Conservation (phyloP, 306 rosid genomes). For the Lablab purpureus region DNA sequence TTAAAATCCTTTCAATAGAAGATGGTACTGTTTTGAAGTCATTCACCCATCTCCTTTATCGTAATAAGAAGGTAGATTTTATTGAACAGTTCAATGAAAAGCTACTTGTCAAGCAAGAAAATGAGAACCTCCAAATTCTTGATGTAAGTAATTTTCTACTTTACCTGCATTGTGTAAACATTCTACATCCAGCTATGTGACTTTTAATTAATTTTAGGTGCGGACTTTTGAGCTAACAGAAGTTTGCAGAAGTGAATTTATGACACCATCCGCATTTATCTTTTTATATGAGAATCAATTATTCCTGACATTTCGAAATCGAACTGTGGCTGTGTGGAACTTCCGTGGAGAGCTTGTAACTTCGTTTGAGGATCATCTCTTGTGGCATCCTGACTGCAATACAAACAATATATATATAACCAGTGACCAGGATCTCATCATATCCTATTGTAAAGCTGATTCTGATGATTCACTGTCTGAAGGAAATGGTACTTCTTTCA, state of each 20-base stretch:
- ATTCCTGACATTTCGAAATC: slow-evolving; percentile 90
- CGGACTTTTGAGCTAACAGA: slow-evolving; percentile 90
- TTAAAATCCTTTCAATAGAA: slow-evolving; percentile 96
- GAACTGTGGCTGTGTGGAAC: slow-evolving; percentile 99
- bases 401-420: slow-evolving; percentile 97
- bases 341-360: slow-evolving; percentile 99
- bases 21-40: slow-evolving; percentile 99
- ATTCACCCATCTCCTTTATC: slow-evolving; percentile 93
- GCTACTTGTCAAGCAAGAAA: slow-evolving; percentile 99
- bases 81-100: slow-evolving; percentile 98
- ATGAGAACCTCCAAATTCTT: slow-evolving; percentile 96
- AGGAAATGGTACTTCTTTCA: slow-evolving; percentile 76
- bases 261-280: slow-evolving; percentile 99
- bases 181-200: slow-evolving; percentile 47
- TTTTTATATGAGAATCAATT: slow-evolving; percentile 95
- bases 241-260: slow-evolving; percentile 89
- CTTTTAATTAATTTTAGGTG: slow-evolving; percentile 62
- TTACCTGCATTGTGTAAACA: slow-evolving; percentile 11
- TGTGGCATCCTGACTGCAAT: slow-evolving; percentile 99
- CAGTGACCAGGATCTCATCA: slow-evolving; percentile 98
- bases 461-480: slow-evolving; percentile 89
- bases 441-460: slow-evolving; percentile 99
- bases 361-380: slow-evolving; percentile 96
- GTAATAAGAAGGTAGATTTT: slow-evolving; percentile 98
- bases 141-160: slow-evolving; percentile 69